phyloP scores from a whole-genome alignment of 495 filamentous ascomycete genomes.

The Stereocaulon alpinum region DNA sequence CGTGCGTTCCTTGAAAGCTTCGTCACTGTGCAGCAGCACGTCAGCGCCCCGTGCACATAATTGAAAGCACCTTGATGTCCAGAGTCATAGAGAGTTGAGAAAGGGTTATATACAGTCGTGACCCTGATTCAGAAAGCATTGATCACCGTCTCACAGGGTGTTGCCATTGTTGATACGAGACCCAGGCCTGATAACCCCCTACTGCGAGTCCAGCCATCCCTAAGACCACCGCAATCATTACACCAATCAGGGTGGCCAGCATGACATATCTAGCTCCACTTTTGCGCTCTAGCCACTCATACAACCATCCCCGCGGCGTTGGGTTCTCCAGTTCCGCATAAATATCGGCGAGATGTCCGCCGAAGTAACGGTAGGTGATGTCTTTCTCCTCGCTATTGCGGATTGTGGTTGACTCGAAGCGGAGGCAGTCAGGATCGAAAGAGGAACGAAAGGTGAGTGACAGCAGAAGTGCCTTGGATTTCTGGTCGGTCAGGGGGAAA shows the following conservation, averaged over 20 bases:
- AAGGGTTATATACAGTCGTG: too few species aligned
- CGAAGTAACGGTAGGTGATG: conserved; percentile 28
- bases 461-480: conserved; percentile 24
- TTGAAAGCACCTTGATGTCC: too few species aligned
- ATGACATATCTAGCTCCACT: conserved; percentile 32
- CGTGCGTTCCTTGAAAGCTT: too few species aligned
- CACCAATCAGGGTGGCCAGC: conserved; percentile 30
- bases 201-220: conserved; percentile 21
- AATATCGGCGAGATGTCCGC: conserved; percentile 24
- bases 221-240: conserved; percentile 22
- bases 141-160: conserved; percentile 8
- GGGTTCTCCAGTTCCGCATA: conserved; percentile 31
- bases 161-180: conserved; percentile 22
- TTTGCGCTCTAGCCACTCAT: conserved; percentile 29
- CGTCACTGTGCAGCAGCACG: too few species aligned
- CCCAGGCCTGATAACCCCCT: conserved; percentile 20
- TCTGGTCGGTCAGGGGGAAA: conserved; percentile 29
- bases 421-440: conserved; percentile 28
- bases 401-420: conserved; percentile 25
- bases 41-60: too few species aligned
- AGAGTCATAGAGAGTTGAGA: too few species aligned
- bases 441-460: conserved; percentile 20
- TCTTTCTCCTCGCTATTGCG: conserved; percentile 26
- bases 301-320: conserved; percentile 25
- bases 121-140: too few species aligned